Percentiles rank a stretch among this genome's conserved stretches.
Conservation (phyloP, 352 stramenopile genomes). For the Peronospora tabacina region DNA sequence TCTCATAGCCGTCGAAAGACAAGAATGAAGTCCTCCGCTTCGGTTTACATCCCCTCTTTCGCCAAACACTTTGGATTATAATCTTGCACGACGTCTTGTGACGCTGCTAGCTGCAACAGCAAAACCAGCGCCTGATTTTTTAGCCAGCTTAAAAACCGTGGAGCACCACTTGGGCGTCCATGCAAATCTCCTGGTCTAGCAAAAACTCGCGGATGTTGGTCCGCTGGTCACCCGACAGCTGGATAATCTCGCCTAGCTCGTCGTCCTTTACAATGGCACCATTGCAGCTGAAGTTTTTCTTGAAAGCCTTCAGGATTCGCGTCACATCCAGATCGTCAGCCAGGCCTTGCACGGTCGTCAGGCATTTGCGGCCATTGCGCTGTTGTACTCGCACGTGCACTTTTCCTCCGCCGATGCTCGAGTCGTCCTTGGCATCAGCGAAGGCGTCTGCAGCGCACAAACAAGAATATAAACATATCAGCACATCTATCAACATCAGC, state of each 20-base stretch:
- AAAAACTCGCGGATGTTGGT: conserved; percentile 99
- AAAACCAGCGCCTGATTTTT: conserved; percentile 4
- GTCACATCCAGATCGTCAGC: conserved; percentile 98
- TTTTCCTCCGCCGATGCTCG: conserved; percentile 77
- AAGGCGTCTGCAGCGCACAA: conserved; percentile 62
- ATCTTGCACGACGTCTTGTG: conserved; percentile 3
- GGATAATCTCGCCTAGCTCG: conserved; percentile 97
- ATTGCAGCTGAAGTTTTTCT: conserved; percentile 99
- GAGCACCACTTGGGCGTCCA: conserved; percentile 92
- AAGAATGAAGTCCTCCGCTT: conserved; percentile 5
- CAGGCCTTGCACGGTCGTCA: conserved; percentile 97
- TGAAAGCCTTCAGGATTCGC: conserved; percentile 99
- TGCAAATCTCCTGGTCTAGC: conserved; percentile 98
- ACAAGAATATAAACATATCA: conserved; percentile 10
- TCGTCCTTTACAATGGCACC: conserved; percentile 98
- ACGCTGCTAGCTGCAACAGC: conserved; percentile 9
- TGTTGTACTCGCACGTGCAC: conserved; percentile 99
- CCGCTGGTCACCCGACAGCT: conserved; percentile 98
- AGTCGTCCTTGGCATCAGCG: conserved; percentile 84
- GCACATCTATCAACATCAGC: conserved; percentile 1
- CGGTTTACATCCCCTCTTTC: conserved; percentile 3
- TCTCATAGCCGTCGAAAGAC: conserved; percentile 20
- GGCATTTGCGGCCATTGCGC: conserved; percentile 98
- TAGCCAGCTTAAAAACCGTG: conserved; percentile 93
- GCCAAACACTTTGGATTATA: conserved; percentile 20